Percentiles rank a stretch among this genome's conserved stretches.
phyloP scores from a whole-genome alignment of 768 basidiomycete genomes.

The Obba rivulosa region DNA sequence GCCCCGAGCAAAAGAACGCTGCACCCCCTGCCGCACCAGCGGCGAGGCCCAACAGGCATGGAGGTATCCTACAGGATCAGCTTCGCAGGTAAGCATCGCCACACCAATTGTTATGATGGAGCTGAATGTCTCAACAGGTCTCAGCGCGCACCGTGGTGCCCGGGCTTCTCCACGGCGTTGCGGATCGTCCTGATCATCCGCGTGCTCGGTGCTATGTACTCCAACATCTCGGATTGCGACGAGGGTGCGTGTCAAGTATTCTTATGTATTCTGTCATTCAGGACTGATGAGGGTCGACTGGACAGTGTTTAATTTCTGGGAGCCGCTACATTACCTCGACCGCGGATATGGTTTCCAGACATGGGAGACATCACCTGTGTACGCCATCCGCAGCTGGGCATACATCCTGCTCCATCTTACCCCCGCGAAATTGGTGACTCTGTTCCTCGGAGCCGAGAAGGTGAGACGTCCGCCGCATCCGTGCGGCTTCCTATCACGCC shows the following conservation, averaged over 20 bases:
- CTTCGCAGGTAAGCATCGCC: constrained; percentile 51
- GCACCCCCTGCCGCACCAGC: constrained; percentile 10
- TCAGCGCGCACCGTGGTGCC: constrained; percentile 77
- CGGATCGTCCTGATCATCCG: constrained; percentile 80
- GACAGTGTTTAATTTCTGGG: constrained; percentile 98
- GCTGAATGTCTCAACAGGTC: constrained; percentile 35
- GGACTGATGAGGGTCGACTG: background rate
- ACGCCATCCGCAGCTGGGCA: constrained; percentile 92
- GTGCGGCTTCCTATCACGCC: background rate
- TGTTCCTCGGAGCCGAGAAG: constrained; percentile 61
- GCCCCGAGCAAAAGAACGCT: constrained; percentile 19
- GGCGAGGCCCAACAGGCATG: constrained; percentile 37
- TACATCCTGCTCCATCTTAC: constrained; percentile 82
- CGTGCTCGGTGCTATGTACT: constrained; percentile 87
- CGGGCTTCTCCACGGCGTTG: constrained; percentile 78
- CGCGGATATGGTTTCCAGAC: constrained; percentile 92
- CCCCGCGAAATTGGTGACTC: constrained; percentile 51
- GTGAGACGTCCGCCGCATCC: constrained; percentile 35
- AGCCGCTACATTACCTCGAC: constrained; percentile 90
- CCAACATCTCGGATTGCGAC: constrained; percentile 92
- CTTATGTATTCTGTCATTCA: background rate
- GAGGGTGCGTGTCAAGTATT: constrained; percentile 59
- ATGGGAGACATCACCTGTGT: constrained; percentile 92
- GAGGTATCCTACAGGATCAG: constrained; percentile 76
- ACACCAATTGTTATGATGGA: constrained; percentile 2